Evolutionary conservation across 1,284 basidiomycete genomes (phyloP).

Genomic region (Marasmius tenuissimus): DNA sequence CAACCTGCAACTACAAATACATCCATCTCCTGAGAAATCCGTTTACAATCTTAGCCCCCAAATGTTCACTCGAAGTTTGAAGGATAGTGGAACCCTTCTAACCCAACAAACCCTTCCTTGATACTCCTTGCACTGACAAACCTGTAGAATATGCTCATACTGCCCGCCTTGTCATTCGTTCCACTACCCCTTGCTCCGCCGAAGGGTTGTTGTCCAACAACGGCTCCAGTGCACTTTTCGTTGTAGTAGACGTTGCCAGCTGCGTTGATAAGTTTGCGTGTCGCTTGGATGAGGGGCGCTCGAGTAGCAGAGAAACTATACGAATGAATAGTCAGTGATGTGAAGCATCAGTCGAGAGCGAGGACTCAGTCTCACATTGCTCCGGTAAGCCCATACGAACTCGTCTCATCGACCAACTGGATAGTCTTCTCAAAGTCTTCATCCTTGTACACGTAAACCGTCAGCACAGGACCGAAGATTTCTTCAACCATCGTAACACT

Average conservation of each 20-base stretch:
- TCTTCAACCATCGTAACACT: conserved; percentile 93
- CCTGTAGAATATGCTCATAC: conserved; percentile 86
- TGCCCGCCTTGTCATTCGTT: conserved; percentile 98
- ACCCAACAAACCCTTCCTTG: conserved; percentile 91
- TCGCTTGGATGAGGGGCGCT: conserved; percentile 71
- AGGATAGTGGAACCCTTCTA: conserved; percentile 81
- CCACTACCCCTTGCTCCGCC: conserved; percentile 92
- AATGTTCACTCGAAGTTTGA: conserved; percentile 70
- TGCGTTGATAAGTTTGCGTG: conserved; percentile 81
- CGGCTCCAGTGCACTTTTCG: conserved; percentile 95
- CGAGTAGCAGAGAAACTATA: conserved; percentile 82
- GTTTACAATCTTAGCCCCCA: neutral
- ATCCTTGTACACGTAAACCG: conserved; percentile 87
- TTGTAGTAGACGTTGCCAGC: conserved; percentile 95
- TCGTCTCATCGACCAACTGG: conserved; percentile 85
- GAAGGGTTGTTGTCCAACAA: conserved; percentile 96
- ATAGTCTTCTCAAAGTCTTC: conserved; percentile 83
- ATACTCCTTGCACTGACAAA: conserved; percentile 91
- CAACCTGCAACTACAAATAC: no score
- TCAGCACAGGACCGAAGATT: conserved; percentile 96
- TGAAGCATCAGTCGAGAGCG: conserved; percentile 1
- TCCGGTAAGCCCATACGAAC: conserved; percentile 90
- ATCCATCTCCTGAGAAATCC: no score
- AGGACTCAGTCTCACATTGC: conserved; percentile 61
- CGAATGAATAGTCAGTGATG: conserved; percentile 4